Evolutionary conservation across 495 filamentous ascomycete species (phyloP), one percentile per base, ranked within the genome.

Genomic region (Elaphomyces granulatus): DNA sequence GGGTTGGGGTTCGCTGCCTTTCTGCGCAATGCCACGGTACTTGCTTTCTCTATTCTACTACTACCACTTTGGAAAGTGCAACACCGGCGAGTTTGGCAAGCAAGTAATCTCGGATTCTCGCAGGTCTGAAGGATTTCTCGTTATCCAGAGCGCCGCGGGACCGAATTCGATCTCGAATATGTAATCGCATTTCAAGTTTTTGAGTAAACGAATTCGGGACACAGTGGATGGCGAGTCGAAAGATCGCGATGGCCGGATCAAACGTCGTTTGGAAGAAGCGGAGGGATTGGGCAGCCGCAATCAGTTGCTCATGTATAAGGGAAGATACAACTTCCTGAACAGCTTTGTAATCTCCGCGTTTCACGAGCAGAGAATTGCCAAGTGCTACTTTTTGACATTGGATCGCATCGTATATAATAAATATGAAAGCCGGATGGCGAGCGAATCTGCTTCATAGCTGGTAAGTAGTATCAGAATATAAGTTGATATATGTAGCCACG

Each of bases 341-440:
- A 16, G 36, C 16, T 12, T 15, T 19, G 37, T 37, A 45, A 19
- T 45, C 8, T 8, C 19, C 15, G 3, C 43, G 37, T 26, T 45
- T 34, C 9, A 41, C 17, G 12, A 45, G 36, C 8, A 46, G 12
- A 1, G 12, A 14, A 21, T 43, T 46, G 3, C 39, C 34, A 8
- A 46, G 1, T 28, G 44, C 35, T n/a, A 40, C 36, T 6, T 33
- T 37, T 12, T 36, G 44, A n/a, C 35, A 18, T 33, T 37, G 40
- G 18, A 46, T 12, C 14, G 38, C 21, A 23, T 46, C 44, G 20
- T 38, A 46, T 28, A 38, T 14, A 9, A 46, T 9, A 31, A 42
- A 46, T 20, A 43, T 42, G 23, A 46, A 46, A 14, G 44, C 39
- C 15, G 10, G 35, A 32, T 46, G 28, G 14, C 33, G 33, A 17